Evolutionary conservation across 768 basidiomycete species (phyloP).

Genomic region (Mycena vulgaris): DNA sequence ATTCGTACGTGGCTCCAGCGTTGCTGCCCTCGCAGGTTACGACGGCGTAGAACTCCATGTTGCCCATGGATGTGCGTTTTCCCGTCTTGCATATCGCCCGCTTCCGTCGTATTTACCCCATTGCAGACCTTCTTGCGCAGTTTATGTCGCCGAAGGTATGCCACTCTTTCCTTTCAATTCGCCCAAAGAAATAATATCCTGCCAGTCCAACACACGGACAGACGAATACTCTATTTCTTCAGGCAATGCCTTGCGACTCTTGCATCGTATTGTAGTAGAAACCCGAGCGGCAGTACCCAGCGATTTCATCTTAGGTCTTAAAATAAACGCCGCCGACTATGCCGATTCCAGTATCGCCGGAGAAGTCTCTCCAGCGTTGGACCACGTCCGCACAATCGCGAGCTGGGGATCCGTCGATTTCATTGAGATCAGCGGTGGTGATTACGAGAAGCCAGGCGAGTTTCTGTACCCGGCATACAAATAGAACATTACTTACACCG

Average conservation of each 20-base stretch:
- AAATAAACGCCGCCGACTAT: conserved; percentile 88
- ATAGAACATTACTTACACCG: background rate
- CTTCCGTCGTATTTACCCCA: background rate
- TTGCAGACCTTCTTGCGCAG: conserved; percentile 55
- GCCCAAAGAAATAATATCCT: background rate
- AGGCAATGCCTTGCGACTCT: conserved; percentile 66
- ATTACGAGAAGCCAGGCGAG: conserved; percentile 77
- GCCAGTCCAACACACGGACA: conserved; percentile 62
- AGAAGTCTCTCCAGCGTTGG: conserved; percentile 62
- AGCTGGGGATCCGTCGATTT: conserved; percentile 82
- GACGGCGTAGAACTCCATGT: conserved; percentile 91
- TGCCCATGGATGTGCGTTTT: conserved; percentile 85
- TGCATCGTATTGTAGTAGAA: conserved; percentile 67
- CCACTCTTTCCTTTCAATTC: conserved; percentile 14
- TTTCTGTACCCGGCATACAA: conserved; percentile 33
- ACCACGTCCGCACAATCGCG: conserved; percentile 74
- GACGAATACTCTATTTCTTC: conserved; percentile 71
- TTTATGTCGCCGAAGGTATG: conserved; percentile 82
- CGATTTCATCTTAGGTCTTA: conserved; percentile 83
- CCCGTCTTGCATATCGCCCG: background rate
- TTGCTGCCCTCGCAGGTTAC: conserved; percentile 81
- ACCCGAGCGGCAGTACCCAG: conserved; percentile 70
- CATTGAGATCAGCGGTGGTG: conserved; percentile 91
- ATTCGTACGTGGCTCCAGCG: conserved; percentile 78
- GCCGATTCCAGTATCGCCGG: conserved; percentile 48